phyloP scores from a whole-genome alignment of 2,329 filamentous ascomycete genomes.

The Fusarium camptoceras region DNA sequence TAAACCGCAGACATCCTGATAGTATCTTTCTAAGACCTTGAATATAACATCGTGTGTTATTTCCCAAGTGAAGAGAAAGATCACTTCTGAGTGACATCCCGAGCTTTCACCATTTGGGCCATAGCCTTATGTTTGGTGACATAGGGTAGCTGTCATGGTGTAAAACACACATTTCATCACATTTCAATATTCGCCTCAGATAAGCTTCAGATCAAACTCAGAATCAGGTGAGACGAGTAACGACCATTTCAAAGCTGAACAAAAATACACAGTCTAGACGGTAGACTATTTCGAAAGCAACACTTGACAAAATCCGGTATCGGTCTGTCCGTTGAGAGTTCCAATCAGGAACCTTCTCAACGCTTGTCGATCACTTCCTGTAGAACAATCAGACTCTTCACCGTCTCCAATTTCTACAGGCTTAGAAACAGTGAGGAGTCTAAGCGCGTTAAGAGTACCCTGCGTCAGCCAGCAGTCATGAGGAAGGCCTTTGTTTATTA shows the following conservation, averaged over 20 bases:
- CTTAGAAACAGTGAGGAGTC: background rate
- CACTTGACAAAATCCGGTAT: background rate
- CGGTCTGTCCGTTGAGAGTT: constrained; percentile 14
- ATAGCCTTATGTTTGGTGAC: background rate
- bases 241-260: background rate
- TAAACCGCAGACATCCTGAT: background rate
- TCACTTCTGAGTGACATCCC: too few species aligned
- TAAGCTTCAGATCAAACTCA: background rate
- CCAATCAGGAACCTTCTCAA: background rate
- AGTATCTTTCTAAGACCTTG: too few species aligned
- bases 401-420: background rate
- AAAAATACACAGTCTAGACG: background rate
- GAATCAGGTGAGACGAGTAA: background rate
- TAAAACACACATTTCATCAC: background rate
- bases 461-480: background rate
- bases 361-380: constrained; percentile 12
- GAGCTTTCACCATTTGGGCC: background rate
- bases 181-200: background rate
- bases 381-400: constrained; percentile 14
- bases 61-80: rapidly evolving
- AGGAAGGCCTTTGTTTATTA: background rate
- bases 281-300: background rate
- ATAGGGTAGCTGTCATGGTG: background rate
- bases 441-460: background rate
- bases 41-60: background rate